Conservation (phyloP, 1,139 yeast genomes). For the Lodderomyces parapsilosis region DNA sequence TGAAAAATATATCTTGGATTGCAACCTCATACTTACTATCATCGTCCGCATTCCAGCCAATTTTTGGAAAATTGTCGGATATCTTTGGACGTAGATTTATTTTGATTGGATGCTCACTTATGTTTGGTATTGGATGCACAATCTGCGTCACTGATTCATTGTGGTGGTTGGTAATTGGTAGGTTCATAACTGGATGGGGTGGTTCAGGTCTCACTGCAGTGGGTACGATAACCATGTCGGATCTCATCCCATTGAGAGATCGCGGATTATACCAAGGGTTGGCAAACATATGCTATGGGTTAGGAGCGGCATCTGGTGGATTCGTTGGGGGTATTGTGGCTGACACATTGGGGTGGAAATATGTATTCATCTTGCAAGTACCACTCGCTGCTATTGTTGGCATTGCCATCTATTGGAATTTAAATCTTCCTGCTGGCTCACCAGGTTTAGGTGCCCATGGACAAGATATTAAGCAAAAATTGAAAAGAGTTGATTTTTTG, state of each 20-base stretch:
- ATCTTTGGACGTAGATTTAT: slow-evolving; percentile 71
- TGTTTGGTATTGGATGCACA: slow-evolving; percentile 41
- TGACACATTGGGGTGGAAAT: slow-evolving; percentile 78
- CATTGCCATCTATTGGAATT: slow-evolving; percentile 31
- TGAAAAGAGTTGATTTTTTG: slow-evolving; percentile 64
- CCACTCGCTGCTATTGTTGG: slow-evolving; percentile 63
- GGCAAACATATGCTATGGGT: slow-evolving; percentile 47
- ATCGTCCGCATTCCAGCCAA: slow-evolving; percentile 56
- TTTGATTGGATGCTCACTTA: slow-evolving; percentile 32
- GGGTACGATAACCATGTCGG: slow-evolving; percentile 53
- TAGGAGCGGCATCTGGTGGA: slow-evolving; percentile 59
- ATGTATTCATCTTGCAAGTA: slow-evolving; percentile 50
- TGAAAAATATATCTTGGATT: slow-evolving; percentile 46
- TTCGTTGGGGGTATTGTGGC: slow-evolving; percentile 66
- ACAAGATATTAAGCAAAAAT: slow-evolving; percentile 33
- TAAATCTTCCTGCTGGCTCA: slow-evolving; percentile 48
- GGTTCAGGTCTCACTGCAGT: slow-evolving; percentile 55
- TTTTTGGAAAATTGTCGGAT: slow-evolving; percentile 83
- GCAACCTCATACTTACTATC: slow-evolving; percentile 45
- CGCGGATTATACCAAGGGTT: slow-evolving; percentile 55
- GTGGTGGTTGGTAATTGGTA: slow-evolving; percentile 53
- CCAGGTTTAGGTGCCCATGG: slow-evolving; percentile 49
- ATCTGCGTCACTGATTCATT: slow-evolving; percentile 43
- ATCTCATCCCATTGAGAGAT: slow-evolving; percentile 50
- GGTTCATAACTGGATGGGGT: slow-evolving; percentile 57